phyloP scores from a whole-genome alignment of 371 early-diverging fungal species.

The Mortierella sp. region DNA sequence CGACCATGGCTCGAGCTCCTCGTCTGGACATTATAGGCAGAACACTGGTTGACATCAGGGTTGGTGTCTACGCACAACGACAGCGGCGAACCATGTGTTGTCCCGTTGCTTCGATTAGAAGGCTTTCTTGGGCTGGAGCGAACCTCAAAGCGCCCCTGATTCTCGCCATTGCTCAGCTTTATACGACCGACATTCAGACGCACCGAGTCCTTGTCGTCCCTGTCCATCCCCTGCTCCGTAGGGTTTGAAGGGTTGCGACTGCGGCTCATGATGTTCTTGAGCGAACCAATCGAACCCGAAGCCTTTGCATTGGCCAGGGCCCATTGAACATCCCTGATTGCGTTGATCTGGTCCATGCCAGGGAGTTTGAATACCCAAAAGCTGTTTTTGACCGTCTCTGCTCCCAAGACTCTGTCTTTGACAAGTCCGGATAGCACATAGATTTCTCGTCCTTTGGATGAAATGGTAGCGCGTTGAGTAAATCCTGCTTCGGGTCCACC shows the following conservation, averaged over 20 bases:
- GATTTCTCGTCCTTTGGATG: conserved; percentile 78
- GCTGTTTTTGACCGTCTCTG: conserved; percentile 71
- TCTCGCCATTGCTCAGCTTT: conserved; percentile 2
- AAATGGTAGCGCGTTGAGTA: conserved; percentile 88
- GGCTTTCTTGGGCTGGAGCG: background rate
- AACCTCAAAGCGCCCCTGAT: background rate
- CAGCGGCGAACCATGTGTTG: background rate
- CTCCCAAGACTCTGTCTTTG: conserved; percentile 58
- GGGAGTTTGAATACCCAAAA: conserved; percentile 81
- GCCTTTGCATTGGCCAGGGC: conserved; percentile 31
- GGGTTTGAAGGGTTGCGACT: conserved; percentile 22
- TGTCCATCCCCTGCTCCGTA: background rate
- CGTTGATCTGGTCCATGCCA: conserved; percentile 45
- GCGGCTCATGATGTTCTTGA: conserved; percentile 43
- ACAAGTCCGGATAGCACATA: conserved; percentile 83
- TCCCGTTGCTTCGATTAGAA: background rate
- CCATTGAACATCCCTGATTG: conserved; percentile 43
- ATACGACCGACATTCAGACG: conserved; percentile 7
- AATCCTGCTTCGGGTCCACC: conserved; percentile 84
- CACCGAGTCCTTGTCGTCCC: background rate
- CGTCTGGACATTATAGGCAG: conserved; percentile 11
- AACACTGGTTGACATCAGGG: background rate
- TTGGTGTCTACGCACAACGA: background rate
- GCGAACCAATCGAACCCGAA: conserved; percentile 33
- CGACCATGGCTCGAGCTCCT: conserved; percentile 13